Conservation (phyloP, 345 rosid genomes). For the Pistacia vera region DNA sequence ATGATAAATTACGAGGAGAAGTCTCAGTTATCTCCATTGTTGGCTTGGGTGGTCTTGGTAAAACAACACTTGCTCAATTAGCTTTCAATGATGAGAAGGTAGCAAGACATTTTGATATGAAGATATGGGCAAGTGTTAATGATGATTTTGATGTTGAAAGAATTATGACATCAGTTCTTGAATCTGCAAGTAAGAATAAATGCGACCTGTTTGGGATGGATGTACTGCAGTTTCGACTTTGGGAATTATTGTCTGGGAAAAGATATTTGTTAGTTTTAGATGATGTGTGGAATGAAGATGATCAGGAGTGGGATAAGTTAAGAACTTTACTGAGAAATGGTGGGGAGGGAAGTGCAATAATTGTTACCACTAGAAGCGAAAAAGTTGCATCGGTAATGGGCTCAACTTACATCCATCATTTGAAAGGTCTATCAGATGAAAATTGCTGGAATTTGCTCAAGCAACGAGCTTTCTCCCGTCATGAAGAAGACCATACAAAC, state of each 20-base stretch:
- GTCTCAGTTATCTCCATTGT: slow-evolving; percentile 16
- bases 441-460: slow-evolving; percentile 29
- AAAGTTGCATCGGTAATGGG: slow-evolving; percentile 20
- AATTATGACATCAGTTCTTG: background rate
- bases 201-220: slow-evolving; percentile 13
- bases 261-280: slow-evolving; percentile 28
- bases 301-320: slow-evolving; percentile 23
- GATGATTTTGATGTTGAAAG: slow-evolving; percentile 16
- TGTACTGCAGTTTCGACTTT: slow-evolving; percentile 19
- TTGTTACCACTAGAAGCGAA: slow-evolving; percentile 23
- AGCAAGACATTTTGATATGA: slow-evolving; percentile 14
- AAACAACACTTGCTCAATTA: slow-evolving; percentile 29
- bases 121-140: slow-evolving; percentile 26
- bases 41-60: slow-evolving; percentile 29
- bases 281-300: slow-evolving; percentile 32
- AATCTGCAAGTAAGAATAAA: slow-evolving; percentile 6
- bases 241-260: slow-evolving; percentile 8
- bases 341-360: slow-evolving; percentile 21
- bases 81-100: slow-evolving; percentile 23
- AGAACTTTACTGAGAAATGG: slow-evolving; percentile 6
- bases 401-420: background rate
- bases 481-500: slow-evolving; percentile 1
- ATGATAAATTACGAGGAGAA: background rate
- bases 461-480: slow-evolving; percentile 13
- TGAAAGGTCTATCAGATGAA: slow-evolving; percentile 16